Evolutionary conservation across 192 early-diverging fungal genomes (phyloP).

Genomic region (Mortierella alpina): DNA sequence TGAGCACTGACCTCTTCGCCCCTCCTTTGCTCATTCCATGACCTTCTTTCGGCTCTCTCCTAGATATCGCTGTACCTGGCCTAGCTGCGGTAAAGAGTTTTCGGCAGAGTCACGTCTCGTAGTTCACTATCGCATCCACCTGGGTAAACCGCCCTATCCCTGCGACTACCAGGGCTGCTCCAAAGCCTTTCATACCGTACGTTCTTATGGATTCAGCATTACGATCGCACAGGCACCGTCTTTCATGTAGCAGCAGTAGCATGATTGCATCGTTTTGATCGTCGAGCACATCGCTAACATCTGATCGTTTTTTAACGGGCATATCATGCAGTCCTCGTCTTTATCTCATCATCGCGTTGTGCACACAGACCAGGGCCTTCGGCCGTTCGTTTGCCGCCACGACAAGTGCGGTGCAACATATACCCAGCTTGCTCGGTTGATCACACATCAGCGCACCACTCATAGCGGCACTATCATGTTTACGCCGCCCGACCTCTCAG

Average conservation of each 20-base stretch:
- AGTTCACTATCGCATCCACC: slow-evolving; percentile 38
- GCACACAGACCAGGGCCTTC: slow-evolving; percentile 38
- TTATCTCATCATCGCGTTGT: slow-evolving; percentile 45
- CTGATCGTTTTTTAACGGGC: neutral
- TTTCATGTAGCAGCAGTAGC: neutral
- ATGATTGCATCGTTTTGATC: neutral
- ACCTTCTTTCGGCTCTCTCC: neutral
- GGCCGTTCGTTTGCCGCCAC: slow-evolving; percentile 47
- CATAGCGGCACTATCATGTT: slow-evolving; percentile 25
- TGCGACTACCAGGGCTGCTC: slow-evolving; percentile 38
- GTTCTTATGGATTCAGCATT: neutral
- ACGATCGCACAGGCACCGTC: neutral
- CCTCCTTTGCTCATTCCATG: neutral
- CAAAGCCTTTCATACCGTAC: slow-evolving; percentile 46
- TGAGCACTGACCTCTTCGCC: neutral
- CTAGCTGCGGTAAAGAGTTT: slow-evolving; percentile 47
- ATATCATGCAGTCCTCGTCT: slow-evolving; percentile 27
- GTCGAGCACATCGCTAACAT: neutral
- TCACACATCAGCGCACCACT: slow-evolving; percentile 44
- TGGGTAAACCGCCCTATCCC: slow-evolving; percentile 37
- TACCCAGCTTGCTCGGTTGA: slow-evolving; percentile 42
- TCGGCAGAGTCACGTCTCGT: slow-evolving; percentile 26
- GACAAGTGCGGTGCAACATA: slow-evolving; percentile 41
- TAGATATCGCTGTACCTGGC: slow-evolving; percentile 28
- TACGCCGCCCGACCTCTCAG: slow-evolving; percentile 12